Evolutionary conservation across 2,329 filamentous ascomycete species (phyloP).

Genomic region (Elsinoe necatrix): DNA sequence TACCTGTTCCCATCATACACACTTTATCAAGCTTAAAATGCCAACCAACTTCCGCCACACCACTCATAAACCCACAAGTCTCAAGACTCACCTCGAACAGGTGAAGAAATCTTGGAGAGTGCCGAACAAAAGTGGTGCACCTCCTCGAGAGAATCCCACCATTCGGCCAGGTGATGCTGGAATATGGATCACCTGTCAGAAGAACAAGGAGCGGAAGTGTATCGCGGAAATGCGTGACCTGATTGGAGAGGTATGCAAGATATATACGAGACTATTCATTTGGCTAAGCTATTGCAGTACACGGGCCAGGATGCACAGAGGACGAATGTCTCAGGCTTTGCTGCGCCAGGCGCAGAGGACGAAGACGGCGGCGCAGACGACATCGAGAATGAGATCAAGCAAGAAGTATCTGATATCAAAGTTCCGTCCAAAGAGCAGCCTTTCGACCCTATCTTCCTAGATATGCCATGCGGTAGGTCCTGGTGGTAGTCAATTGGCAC

Average conservation of each 20-base stretch:
- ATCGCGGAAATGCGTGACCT: constrained; percentile 57
- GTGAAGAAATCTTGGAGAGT: constrained; percentile 15
- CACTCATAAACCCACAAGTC: background rate
- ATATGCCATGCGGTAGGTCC: constrained; percentile 47
- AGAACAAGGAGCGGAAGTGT: constrained; percentile 62
- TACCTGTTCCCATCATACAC: too few species aligned
- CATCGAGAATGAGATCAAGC: constrained; percentile 64
- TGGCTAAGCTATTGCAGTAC: background rate
- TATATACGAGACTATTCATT: background rate
- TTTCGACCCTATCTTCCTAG: constrained; percentile 46
- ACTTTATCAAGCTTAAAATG: too few species aligned
- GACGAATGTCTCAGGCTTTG: background rate
- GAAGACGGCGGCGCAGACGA: constrained; percentile 38
- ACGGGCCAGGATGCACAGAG: constrained; percentile 13
- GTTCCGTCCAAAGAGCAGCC: constrained; percentile 40
- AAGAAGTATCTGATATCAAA: constrained; percentile 60
- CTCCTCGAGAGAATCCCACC: constrained; percentile 7
- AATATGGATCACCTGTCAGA: constrained; percentile 70
- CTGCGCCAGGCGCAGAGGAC: constrained; percentile 31
- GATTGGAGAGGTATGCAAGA: constrained; percentile 43
- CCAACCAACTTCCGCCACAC: background rate
- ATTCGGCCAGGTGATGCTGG: constrained; percentile 63
- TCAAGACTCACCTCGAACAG: constrained; percentile 3
- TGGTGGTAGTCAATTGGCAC: too few species aligned
- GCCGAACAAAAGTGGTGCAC: background rate